Conservation (phyloP, 345 rosid genomes). For the Ailanthus altissimus region DNA sequence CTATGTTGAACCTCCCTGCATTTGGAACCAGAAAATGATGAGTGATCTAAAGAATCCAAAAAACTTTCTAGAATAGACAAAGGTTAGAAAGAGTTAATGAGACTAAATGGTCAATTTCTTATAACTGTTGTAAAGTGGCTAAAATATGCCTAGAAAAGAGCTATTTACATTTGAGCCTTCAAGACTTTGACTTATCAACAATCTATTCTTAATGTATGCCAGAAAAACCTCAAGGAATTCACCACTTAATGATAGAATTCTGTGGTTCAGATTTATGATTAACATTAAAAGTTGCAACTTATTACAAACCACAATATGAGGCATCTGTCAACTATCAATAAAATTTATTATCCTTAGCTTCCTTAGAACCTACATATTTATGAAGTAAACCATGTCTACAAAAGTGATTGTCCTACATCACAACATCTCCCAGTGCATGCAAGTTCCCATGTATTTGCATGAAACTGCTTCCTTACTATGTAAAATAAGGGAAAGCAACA, state of each 20-base stretch:
- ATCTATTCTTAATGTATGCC: background rate
- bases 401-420: background rate
- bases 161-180: background rate
- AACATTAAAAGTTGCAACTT: background rate
- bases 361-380: background rate
- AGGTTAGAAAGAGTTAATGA: background rate
- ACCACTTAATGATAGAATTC: background rate
- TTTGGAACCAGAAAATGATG: constrained; percentile 14
- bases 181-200: background rate
- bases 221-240: background rate
- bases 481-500: background rate
- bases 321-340: background rate
- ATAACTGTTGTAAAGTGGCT: background rate
- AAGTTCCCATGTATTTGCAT: background rate
- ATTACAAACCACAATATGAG: background rate
- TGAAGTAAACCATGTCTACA: background rate
- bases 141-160: background rate
- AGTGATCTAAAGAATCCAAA: background rate
- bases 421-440: background rate
- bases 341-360: background rate
- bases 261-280: background rate
- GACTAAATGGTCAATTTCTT: background rate
- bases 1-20: constrained; percentile 65
- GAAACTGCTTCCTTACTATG: background rate
- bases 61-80: background rate